Evolutionary conservation across 352 stramenopile genomes (phyloP), one percentile per base, ranked within the genome.

Genomic region (Globisporangium barbulae): DNA sequence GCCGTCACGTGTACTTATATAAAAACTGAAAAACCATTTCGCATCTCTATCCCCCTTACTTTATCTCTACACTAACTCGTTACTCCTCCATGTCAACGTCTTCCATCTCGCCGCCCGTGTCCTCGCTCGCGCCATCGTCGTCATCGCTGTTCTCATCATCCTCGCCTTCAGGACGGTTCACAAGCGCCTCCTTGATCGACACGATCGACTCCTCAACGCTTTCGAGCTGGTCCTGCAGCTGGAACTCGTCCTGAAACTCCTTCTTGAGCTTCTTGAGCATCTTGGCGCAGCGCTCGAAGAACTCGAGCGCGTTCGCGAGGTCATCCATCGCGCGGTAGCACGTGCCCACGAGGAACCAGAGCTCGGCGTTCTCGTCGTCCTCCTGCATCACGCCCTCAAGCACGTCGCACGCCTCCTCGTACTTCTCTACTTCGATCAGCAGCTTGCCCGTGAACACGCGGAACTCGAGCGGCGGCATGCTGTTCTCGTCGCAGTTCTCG

Each of bases 291-390:
- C 88, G 89, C 58, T 95, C 76, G 31, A 96, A 91, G 68, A 93
- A 96, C 72, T 96, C 88, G 42, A 95, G 78, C 39, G 88, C 81
- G 31, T 80, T 85, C n/a, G 71, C 47, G 44, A 92, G 72, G 59
- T 96, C 85, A 60, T 94, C 88, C 76, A 94, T 88, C 0, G 83
- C 86, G 19, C 87, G 89, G 64, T 96, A 94, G 70, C 88, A 96
- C 64, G 86, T 93, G 35, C 76, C 88, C 15, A 96, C 81, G 22
- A 96, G 78, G 67, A 96, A 95, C 88, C 88, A 96, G 48, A 96
- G 71, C 74, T 96, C 88, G 17, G 87, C 88, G 64, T 96, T 94
- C 54, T 95, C 85, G 64, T 96, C 88, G 61, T 96, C 88, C 54
- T 96, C 88, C 65, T 95, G 82, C 82, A 96, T 91, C 54, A 96